Percentiles rank a stretch among this genome's conserved stretches.
Evolutionary conservation across 2,329 filamentous ascomycete genomes (phyloP).

Genomic region (Paecilomyces sp.): DNA sequence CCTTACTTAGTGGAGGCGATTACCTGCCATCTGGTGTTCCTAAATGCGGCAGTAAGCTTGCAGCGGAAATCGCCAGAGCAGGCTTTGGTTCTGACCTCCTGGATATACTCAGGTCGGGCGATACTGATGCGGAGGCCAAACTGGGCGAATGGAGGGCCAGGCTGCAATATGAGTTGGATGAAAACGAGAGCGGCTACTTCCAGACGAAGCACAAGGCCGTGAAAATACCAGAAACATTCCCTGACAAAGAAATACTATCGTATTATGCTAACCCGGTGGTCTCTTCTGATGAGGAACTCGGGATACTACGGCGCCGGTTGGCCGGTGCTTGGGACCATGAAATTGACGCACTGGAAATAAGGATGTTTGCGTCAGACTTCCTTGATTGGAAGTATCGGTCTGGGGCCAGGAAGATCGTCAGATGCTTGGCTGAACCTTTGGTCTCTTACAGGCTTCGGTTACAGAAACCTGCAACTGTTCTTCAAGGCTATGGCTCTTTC

Average conservation of each 20-base stretch:
- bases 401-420: conserved; percentile 79
- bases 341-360: conserved; percentile 60
- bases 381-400: conserved; percentile 79
- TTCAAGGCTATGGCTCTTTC: conserved; percentile 17
- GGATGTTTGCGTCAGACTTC: conserved; percentile 67
- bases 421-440: conserved; percentile 69
- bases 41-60: conserved; percentile 78
- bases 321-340: conserved; percentile 50
- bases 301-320: conserved; percentile 47
- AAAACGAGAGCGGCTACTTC: conserved; percentile 80
- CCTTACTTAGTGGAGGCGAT: conserved; percentile 91
- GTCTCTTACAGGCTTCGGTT: conserved; percentile 54
- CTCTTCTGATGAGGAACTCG: conserved; percentile 54
- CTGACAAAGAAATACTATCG: conserved; percentile 67
- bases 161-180: conserved; percentile 67
- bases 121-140: conserved; percentile 18
- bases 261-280: conserved; percentile 87
- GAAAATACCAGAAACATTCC: conserved; percentile 72
- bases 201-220: conserved; percentile 66
- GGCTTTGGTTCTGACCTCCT: conserved; percentile 70
- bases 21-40: conserved; percentile 84
- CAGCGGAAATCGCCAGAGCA: conserved; percentile 81
- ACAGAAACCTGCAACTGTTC: conserved; percentile 28
- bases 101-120: conserved; percentile 51
- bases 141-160: conserved; percentile 64